phyloP scores from a whole-genome alignment of 2,329 filamentous ascomycete species.

The Ceratocystis lukuohia region DNA sequence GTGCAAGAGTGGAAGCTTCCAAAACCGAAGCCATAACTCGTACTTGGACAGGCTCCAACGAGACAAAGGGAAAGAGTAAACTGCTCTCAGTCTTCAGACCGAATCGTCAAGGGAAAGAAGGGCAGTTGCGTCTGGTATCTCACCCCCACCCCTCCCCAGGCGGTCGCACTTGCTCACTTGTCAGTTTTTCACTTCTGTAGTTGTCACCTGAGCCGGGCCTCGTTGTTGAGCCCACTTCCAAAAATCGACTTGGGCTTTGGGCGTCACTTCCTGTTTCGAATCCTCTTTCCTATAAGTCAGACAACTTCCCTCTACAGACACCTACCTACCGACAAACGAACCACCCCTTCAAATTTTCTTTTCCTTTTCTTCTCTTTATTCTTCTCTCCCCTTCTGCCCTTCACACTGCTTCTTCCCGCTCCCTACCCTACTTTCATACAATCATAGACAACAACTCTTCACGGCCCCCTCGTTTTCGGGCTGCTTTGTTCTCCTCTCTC shows the following conservation, averaged over 20 bases:
- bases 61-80: background rate
- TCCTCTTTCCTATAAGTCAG: slow-evolving; percentile 6
- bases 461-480: background rate
- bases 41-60: background rate
- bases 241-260: background rate
- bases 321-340: background rate
- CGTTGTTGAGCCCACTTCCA: background rate
- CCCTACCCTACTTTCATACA: background rate
- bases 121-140: background rate
- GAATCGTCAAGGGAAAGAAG: background rate
- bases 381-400: background rate
- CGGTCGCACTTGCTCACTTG: background rate
- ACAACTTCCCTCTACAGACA: background rate
- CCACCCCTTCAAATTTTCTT: background rate
- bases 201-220: background rate
- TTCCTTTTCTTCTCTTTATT: background rate
- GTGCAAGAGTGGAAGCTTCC: background rate
- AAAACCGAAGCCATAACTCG: background rate
- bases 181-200: background rate
- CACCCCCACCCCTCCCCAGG: background rate
- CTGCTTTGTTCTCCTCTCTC: background rate
- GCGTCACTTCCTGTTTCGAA: slow-evolving; percentile 2
- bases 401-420: background rate
- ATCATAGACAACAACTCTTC: background rate
- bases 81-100: background rate